These are phyloP conservation scores for Lecanicillium sp. DNA, from an alignment of 2,329 filamentous ascomycete genomes.

Conservation along the genomic window DNA sequence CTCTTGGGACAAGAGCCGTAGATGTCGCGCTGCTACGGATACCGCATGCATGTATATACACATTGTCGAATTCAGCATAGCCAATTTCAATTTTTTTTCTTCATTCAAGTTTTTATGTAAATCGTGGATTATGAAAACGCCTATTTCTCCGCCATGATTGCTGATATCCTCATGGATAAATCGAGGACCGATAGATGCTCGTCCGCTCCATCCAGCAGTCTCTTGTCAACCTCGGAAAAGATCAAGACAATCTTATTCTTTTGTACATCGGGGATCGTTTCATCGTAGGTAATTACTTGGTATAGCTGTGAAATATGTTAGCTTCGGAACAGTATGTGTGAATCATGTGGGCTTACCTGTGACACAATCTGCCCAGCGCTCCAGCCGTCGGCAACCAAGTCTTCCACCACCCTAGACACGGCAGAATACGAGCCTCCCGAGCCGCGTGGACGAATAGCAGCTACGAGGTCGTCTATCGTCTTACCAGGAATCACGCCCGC, in stretches of 20 bases:
- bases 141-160: constrained; percentile 53
- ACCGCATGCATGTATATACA: constrained; percentile 12
- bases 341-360: constrained; percentile 51
- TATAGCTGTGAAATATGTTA: constrained; percentile 54
- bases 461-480: constrained; percentile 64
- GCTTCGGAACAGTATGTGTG: constrained; percentile 12
- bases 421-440: constrained; percentile 61
- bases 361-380: constrained; percentile 82
- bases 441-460: constrained; percentile 68
- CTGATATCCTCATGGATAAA: constrained; percentile 72
- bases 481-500: constrained; percentile 81
- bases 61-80: constrained; percentile 3
- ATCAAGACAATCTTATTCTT: constrained; percentile 86
- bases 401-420: constrained; percentile 74
- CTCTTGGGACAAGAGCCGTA: constrained; percentile 34
- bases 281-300: constrained; percentile 74
- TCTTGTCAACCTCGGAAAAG: constrained; percentile 93
- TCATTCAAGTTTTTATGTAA: neutral
- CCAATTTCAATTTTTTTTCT: constrained; percentile 2
- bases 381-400: constrained; percentile 95
- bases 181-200: constrained; percentile 91
- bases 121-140: too few species aligned
- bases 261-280: constrained; percentile 73
- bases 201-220: constrained; percentile 88
- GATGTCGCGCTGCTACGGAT: too few species aligned